Percentiles rank a stretch among this genome's conserved stretches.
These are phyloP conservation scores for Brassica rapa DNA, from an alignment of 345 rosid species.

Conservation along the genomic window DNA sequence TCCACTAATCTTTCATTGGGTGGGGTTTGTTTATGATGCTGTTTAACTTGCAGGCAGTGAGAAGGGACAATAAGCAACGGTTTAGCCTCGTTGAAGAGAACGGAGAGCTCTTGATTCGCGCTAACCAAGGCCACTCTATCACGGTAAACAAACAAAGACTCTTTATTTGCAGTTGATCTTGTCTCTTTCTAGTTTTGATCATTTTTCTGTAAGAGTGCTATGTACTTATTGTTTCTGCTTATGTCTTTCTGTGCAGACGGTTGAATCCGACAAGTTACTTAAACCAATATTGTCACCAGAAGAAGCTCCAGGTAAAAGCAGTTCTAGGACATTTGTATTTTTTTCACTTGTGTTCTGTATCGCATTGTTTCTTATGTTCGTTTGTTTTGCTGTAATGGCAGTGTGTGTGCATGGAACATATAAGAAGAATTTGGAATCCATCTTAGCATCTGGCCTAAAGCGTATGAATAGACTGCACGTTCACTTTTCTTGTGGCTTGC, in stretches of 20 bases:
- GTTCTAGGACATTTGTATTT: too few species aligned
- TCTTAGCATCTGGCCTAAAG: slow-evolving; percentile 76
- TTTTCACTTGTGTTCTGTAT: not conserved
- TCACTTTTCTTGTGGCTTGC: slow-evolving; percentile 86
- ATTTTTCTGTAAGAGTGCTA: too few species aligned
- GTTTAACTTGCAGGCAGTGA: slow-evolving; percentile 53
- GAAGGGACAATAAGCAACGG: slow-evolving; percentile 84
- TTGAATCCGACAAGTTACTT: slow-evolving; percentile 75
- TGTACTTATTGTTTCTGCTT: too few species aligned
- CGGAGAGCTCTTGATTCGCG: slow-evolving; percentile 78
- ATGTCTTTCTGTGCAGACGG: slow-evolving; percentile 49
- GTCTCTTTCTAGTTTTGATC: too few species aligned
- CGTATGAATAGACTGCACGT: slow-evolving; percentile 82
- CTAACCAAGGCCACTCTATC: slow-evolving; percentile 93
- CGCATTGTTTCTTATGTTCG: not conserved
- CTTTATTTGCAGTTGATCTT: too few species aligned
- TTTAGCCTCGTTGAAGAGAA: slow-evolving; percentile 75
- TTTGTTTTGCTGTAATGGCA: slow-evolving; percentile 31
- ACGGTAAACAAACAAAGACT: slow-evolving; percentile 39
- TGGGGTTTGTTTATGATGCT: not conserved
- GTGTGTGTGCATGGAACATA: slow-evolving; percentile 95
- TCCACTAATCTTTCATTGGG: not conserved
- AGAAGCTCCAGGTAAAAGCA: slow-evolving; percentile 58
- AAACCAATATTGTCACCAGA: slow-evolving; percentile 71
- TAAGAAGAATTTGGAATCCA: slow-evolving; percentile 66